Percentiles rank a stretch among this genome's conserved stretches.
Evolutionary conservation across 768 basidiomycete genomes (phyloP).

Genomic region (Lactarius hatsudake): DNA sequence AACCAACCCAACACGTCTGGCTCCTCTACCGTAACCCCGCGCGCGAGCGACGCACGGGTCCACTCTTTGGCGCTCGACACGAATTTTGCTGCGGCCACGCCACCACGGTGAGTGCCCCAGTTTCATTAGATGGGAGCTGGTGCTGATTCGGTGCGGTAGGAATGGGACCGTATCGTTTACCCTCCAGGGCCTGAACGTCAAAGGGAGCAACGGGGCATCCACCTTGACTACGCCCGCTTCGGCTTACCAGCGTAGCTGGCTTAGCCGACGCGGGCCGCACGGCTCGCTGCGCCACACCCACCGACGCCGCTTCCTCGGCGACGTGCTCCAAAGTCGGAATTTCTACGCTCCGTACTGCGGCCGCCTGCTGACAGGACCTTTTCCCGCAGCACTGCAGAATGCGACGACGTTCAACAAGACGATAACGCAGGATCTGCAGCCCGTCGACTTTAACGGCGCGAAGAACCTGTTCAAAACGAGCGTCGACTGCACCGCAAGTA

Average conservation of each 20-base stretch:
- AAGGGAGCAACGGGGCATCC: neutral
- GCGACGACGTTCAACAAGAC: neutral
- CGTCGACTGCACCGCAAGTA: neutral
- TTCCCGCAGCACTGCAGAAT: neutral
- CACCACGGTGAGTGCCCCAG: neutral
- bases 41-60: neutral
- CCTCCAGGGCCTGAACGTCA: neutral
- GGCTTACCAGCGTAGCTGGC: neutral
- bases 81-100: neutral
- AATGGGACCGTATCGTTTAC: conserved; percentile 5
- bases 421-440: neutral
- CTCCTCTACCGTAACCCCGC: neutral
- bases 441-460: neutral
- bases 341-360: neutral
- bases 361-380: neutral
- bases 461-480: neutral
- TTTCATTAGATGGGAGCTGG: neutral
- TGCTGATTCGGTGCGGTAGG: neutral
- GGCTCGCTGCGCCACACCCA: neutral
- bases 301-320: neutral
- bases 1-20: neutral
- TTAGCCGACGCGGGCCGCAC: neutral
- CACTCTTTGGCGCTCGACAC: neutral
- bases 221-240: neutral
- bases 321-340: neutral